These are phyloP conservation scores for Pleurotus sapidus DNA, from an alignment of 768 basidiomycete genomes.

Conservation along the genomic window DNA sequence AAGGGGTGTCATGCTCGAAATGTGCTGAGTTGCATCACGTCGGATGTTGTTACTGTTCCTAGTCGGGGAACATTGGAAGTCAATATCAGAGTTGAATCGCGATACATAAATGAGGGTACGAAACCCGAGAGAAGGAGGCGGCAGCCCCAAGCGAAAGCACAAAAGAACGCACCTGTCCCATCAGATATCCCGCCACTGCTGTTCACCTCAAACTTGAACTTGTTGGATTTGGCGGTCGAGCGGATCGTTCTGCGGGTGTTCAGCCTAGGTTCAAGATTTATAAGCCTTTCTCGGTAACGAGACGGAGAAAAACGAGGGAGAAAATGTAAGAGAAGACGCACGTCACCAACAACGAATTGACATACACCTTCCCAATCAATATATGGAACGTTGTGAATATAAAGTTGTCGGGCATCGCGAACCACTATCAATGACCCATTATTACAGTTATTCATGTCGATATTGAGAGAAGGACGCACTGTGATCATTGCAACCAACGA, in stretches of 20 bases:
- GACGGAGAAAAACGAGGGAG: too few species aligned
- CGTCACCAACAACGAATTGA: background rate
- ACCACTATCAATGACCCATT: background rate
- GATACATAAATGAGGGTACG: background rate
- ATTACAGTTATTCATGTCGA: too few species aligned
- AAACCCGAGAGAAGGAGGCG: background rate
- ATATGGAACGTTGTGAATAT: constrained; percentile 1
- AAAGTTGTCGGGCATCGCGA: background rate
- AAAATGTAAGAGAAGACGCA: background rate
- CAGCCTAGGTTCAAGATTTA: background rate
- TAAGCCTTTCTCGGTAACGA: background rate
- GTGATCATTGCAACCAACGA: background rate
- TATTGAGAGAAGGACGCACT: background rate
- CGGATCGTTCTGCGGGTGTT: background rate
- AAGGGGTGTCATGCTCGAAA: background rate
- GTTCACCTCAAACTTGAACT: background rate
- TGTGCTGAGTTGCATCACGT: background rate
- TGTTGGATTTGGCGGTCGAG: background rate
- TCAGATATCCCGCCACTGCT: background rate
- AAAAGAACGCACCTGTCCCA: too few species aligned
- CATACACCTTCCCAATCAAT: background rate
- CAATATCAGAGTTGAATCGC: background rate
- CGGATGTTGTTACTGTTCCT: background rate
- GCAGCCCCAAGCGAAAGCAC: background rate
- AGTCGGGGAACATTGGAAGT: too few species aligned